phyloP scores from a whole-genome alignment of 495 filamentous ascomycete species.

The Neurospora sp. region DNA sequence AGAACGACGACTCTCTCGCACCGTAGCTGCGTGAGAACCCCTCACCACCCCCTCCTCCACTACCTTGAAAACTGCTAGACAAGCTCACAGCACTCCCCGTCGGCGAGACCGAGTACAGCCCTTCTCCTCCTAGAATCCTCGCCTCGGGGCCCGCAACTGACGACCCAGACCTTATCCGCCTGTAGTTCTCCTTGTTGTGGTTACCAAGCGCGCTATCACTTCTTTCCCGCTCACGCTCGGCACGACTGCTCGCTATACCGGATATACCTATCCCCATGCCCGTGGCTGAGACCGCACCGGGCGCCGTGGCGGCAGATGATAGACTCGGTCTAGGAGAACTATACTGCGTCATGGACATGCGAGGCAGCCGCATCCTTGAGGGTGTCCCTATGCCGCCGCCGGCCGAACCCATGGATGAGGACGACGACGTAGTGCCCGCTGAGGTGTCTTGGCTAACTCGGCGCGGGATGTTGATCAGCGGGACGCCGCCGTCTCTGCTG shows the following conservation, averaged over 20 bases:
- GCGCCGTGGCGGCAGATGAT: constrained; percentile 10
- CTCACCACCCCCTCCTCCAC: neutral
- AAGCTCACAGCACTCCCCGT: constrained; percentile 6
- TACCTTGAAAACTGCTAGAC: neutral
- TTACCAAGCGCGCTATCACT: constrained; percentile 17
- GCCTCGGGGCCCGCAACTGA: constrained; percentile 3
- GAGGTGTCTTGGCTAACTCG: constrained; percentile 24
- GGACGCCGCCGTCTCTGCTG: constrained; percentile 34
- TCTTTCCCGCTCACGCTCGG: constrained; percentile 1
- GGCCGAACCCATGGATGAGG: constrained; percentile 9
- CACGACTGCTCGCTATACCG: neutral
- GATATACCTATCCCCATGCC: neutral
- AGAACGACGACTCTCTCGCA: neutral
- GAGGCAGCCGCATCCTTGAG: constrained; percentile 25
- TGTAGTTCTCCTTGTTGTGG: constrained; percentile 17
- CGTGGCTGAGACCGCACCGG: neutral
- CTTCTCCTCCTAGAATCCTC: neutral
- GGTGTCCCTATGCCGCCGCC: constrained; percentile 1
- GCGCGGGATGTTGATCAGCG: constrained; percentile 29
- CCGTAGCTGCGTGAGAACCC: neutral
- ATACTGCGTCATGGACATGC: constrained; percentile 24
- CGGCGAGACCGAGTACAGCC: constrained; percentile 9
- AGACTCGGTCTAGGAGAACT: constrained; percentile 21
- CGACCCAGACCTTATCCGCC: constrained; percentile 9
- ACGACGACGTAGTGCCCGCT: neutral